These are phyloP conservation scores for Apiospora malaysiana DNA, from an alignment of 2,329 filamentous ascomycete genomes.

Conservation along the genomic window DNA sequence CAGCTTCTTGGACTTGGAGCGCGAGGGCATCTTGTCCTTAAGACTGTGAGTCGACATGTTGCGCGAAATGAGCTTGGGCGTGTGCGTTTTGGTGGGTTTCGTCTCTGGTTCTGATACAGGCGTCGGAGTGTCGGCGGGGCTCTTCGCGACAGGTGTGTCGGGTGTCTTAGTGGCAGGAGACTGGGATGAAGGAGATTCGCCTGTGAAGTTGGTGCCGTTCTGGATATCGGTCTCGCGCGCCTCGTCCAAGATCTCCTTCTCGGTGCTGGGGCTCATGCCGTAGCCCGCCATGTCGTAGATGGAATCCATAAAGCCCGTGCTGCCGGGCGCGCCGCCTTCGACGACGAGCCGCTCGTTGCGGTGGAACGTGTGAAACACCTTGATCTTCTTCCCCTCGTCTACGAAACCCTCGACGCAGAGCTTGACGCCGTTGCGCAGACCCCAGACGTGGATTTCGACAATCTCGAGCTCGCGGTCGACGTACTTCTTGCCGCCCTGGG, in stretches of 20 bases:
- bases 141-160: neutral
- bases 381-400: conserved; percentile 88
- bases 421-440: conserved; percentile 85
- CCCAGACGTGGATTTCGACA: conserved; percentile 89
- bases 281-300: conserved; percentile 59
- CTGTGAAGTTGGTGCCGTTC: conserved; percentile 23
- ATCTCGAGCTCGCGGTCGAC: conserved; percentile 84
- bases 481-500: conserved; percentile 76
- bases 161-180: conserved; percentile 21
- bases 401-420: conserved; percentile 83
- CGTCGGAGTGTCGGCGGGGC: neutral
- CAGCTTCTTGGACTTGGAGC: conserved; percentile 25
- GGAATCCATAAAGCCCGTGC: conserved; percentile 55
- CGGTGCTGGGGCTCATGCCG: conserved; percentile 34
- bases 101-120: neutral
- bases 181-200: conserved; percentile 24
- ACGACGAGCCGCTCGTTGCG: conserved; percentile 74
- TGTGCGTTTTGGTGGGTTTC: neutral
- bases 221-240: conserved; percentile 34
- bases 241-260: conserved; percentile 45
- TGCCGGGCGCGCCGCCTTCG: conserved; percentile 59
- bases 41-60: neutral
- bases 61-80: neutral
- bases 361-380: conserved; percentile 80
- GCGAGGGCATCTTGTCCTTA: conserved; percentile 17